Conservation (phyloP, 805 yeast species). For the Starmerella sirachaensis region DNA sequence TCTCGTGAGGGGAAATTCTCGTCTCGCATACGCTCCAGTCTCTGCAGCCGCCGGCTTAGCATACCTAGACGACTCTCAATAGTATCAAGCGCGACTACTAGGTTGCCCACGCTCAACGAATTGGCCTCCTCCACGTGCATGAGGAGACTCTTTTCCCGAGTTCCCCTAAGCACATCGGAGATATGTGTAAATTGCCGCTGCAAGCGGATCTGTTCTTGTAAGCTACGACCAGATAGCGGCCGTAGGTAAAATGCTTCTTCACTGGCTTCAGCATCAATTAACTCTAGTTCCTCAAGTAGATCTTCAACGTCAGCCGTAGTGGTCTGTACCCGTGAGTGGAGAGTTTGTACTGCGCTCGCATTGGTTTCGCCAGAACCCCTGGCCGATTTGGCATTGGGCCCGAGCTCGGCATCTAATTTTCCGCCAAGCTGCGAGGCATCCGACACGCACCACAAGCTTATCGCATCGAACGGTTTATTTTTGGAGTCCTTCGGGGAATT, state of each 20-base stretch:
- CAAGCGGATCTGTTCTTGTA: neutral
- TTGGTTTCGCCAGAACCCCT: no score
- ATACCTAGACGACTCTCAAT: conserved; percentile 9
- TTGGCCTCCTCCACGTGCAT: conserved; percentile 1
- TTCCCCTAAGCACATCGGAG: neutral
- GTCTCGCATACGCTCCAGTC: no score
- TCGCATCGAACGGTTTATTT: neutral
- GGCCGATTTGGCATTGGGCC: neutral
- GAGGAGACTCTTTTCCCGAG: conserved; percentile 2
- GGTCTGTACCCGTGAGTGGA: neutral
- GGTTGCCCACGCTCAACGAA: neutral
- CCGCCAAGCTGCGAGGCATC: neutral
- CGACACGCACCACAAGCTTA: neutral
- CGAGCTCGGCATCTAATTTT: neutral
- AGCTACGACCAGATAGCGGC: conserved; percentile 9
- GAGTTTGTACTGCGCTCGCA: neutral
- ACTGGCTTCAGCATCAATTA: neutral
- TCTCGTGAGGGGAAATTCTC: no score
- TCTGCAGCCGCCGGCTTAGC: neutral
- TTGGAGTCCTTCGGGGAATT: neutral
- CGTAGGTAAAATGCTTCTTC: conserved; percentile 8
- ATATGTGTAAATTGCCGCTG: neutral
- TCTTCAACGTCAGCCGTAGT: neutral
- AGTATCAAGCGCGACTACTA: conserved; percentile 7
- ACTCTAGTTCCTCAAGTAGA: neutral